Evolutionary conservation across 768 basidiomycete species (phyloP), one percentile per base, ranked within the genome.

Genomic region (Tylopilus cervinicoccineus): DNA sequence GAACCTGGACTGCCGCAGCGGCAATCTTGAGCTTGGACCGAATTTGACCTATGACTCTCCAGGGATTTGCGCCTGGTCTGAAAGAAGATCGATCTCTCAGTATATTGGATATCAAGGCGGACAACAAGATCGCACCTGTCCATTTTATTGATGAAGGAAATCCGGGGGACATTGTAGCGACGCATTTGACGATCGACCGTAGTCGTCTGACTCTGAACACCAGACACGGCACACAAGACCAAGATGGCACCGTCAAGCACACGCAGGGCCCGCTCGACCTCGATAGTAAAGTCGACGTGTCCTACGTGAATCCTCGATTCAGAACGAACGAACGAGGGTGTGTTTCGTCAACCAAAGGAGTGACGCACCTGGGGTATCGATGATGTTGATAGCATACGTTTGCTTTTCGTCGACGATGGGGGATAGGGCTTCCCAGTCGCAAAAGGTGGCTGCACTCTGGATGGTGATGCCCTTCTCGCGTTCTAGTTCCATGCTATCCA

Each of bases 401-500:
- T 88, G 78, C 62, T 81, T 83, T 31, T 77, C 78, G 40, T 76
- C 76, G 17, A 79, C 79, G 3, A 71, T 67, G 4, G 83, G 80
- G 43, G 83, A 73, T 3, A 72, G 77, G 0, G 88, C 79, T 47
- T 87, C 78, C 96, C 96, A 99, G 64, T 98, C 95, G 58, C 93
- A 95, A 70, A 94, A 99, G 0, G 96, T 98, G 2, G 96, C 96
- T 4, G 96, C 96, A 60, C 90, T 93, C 70, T 99, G 96, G 53
- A 99, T 99, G 28, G 96, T 99, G 60, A 99, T 99, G 32, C 96
- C 96, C 72, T 99, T 98, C 70, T 98, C 96, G 39, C 95, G 78
- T 67, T 99, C 96, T 5, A 99, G 75, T 54, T 99, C 96, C 96
- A 99, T 99, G 58, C 87, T 91, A 69, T 99, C 96, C 96, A 99